Percentiles rank a stretch among this genome's conserved stretches.
Conservation (phyloP, 1,284 basidiomycete genomes). For the Ceraceosorus guamensis region DNA sequence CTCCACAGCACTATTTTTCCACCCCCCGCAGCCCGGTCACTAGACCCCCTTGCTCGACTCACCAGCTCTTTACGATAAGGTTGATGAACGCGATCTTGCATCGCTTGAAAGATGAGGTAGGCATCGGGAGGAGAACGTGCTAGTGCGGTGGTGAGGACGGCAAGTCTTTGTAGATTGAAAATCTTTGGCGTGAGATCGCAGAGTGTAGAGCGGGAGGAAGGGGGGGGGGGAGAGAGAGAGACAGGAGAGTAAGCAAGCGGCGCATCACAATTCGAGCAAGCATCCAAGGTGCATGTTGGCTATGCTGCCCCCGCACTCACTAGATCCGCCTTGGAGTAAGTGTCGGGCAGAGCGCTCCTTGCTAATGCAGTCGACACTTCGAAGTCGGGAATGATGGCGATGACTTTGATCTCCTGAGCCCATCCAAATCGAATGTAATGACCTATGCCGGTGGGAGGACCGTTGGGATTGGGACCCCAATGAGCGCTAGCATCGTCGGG, state of each 20-base stretch:
- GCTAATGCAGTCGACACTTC: constrained; percentile 95
- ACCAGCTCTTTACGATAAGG: constrained; percentile 77
- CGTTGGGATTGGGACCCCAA: constrained; percentile 82
- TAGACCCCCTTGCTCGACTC: too few relatives aligned
- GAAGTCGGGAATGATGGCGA: constrained; percentile 91
- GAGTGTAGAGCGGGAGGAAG: constrained; percentile 3
- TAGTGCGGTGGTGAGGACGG: constrained; percentile 93
- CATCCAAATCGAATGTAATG: constrained; percentile 90
- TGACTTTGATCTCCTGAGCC: constrained; percentile 76
- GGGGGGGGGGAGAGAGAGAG: background rate
- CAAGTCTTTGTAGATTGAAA: constrained; percentile 93
- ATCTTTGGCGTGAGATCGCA: constrained; percentile 56
- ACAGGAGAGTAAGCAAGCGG: background rate
- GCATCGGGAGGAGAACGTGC: constrained; percentile 83
- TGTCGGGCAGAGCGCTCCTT: constrained; percentile 72
- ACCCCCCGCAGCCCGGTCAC: too few relatives aligned
- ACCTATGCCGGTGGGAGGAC: constrained; percentile 82
- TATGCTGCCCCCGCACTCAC: constrained; percentile 55
- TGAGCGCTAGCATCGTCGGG: constrained; percentile 81
- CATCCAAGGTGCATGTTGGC: too few relatives aligned
- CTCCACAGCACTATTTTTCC: too few relatives aligned
- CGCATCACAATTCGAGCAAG: background rate
- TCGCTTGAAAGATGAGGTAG: constrained; percentile 93
- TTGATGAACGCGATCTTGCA: constrained; percentile 98
- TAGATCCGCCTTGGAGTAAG: constrained; percentile 82